A percentile compares a stretch with the other conserved stretches of the same genome.
These are phyloP conservation scores for Coelastrella sp. DNA, from an alignment of 139 green algal species.

Conservation along the genomic window DNA sequence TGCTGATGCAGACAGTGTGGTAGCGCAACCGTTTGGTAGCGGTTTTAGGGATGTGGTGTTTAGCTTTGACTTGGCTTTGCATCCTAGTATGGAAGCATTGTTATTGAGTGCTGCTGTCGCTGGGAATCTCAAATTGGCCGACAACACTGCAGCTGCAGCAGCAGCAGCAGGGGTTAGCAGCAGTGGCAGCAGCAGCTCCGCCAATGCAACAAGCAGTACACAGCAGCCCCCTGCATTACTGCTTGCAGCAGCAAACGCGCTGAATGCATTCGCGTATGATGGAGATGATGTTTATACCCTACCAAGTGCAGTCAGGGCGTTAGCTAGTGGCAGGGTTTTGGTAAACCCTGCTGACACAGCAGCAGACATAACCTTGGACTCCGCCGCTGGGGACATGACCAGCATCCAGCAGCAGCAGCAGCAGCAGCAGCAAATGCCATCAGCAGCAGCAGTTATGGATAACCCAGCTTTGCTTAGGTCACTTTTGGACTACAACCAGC, in stretches of 20 bases:
- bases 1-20: neutral
- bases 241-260: neutral
- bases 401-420: neutral
- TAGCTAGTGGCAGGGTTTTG: neutral
- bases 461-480: neutral
- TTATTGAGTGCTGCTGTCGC: neutral
- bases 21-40: neutral
- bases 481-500: neutral
- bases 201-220: neutral
- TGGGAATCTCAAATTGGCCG: neutral
- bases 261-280: constrained; percentile 31
- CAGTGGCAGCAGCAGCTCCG: neutral
- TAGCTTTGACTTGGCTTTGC: constrained; percentile 7
- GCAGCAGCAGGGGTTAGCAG: neutral
- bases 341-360: neutral
- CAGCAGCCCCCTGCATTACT: neutral
- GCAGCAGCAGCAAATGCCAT: constrained; percentile 1
- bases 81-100: neutral
- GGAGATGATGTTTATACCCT: constrained; percentile 4
- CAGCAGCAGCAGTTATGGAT: neutral
- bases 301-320: neutral
- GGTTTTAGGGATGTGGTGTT: constrained; percentile 17
- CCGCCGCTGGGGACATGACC: neutral
- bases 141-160: neutral
- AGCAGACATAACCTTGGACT: neutral